Conservation (phyloP, 352 stramenopile species). For the Phytophthora syringae region DNA sequence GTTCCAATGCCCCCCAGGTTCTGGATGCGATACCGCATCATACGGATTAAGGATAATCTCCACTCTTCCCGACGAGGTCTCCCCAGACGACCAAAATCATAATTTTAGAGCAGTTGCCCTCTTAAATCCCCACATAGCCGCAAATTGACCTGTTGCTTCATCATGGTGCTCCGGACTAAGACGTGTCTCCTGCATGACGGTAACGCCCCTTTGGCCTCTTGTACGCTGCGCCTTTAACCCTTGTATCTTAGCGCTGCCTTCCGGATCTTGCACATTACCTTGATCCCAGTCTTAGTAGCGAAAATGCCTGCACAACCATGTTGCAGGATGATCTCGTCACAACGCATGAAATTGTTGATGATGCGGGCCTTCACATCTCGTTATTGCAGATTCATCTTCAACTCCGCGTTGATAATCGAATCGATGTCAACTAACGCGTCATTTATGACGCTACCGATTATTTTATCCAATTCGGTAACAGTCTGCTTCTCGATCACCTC, state of each 20-base stretch:
- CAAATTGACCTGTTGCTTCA: not conserved
- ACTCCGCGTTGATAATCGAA: no score
- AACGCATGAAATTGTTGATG: no score
- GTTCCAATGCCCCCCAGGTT: not conserved
- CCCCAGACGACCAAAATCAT: not conserved
- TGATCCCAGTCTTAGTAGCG: no score
- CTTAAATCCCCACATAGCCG: not conserved
- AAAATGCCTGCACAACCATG: no score
- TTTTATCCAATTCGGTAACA: no score
- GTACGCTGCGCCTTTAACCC: not conserved
- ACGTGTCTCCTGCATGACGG: not conserved
- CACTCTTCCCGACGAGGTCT: not conserved
- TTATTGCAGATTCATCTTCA: no score
- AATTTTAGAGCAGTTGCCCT: not conserved
- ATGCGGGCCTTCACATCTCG: no score
- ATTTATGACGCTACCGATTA: no score
- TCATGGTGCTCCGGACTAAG: not conserved
- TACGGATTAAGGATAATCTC: not conserved
- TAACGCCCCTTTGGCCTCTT: not conserved
- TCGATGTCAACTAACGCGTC: no score
- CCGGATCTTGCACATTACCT: no score
- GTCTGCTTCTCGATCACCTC: no score
- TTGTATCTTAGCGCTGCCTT: not conserved
- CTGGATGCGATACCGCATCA: not conserved
- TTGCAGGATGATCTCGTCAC: no score